These are phyloP conservation scores for Kazachstania taianensis DNA, from an alignment of 805 yeast genomes.

Conservation along the genomic window DNA sequence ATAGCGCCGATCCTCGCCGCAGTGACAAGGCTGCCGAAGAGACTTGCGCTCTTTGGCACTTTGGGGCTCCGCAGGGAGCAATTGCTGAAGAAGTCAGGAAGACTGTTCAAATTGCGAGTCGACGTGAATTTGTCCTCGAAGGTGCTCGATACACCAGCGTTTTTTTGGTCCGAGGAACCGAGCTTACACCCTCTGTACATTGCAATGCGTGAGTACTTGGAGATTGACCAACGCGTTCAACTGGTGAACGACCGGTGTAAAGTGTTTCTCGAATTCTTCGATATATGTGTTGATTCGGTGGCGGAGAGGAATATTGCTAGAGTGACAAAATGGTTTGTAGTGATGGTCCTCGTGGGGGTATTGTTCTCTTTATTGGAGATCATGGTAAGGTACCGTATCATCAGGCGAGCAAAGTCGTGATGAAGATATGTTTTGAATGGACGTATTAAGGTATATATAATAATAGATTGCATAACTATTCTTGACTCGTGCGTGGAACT, in stretches of 20 bases:
- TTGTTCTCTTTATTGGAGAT: constrained; percentile 69
- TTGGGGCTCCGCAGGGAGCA: constrained; percentile 79
- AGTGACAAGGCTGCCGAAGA: constrained; percentile 81
- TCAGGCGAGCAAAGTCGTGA: too few relatives aligned
- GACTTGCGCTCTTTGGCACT: constrained; percentile 81
- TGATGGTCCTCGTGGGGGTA: constrained; percentile 69
- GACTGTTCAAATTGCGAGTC: constrained; percentile 77
- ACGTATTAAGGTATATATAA: too few relatives aligned
- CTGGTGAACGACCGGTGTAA: constrained; percentile 89
- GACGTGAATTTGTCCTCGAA: constrained; percentile 89
- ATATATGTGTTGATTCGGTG: constrained; percentile 84
- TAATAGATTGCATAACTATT: too few relatives aligned
- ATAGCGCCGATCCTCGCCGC: constrained; percentile 76
- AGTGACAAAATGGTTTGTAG: constrained; percentile 81
- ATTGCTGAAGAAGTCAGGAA: constrained; percentile 78
- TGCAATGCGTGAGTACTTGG: constrained; percentile 85
- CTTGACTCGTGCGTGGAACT: too few relatives aligned
- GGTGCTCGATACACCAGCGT: constrained; percentile 89
- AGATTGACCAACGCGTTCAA: constrained; percentile 89
- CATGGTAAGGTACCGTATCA: constrained; percentile 44
- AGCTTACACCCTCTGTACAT: constrained; percentile 84
- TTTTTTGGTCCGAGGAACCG: constrained; percentile 94
- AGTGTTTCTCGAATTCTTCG: constrained; percentile 87
- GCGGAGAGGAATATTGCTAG: constrained; percentile 89
- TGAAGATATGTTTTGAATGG: too few relatives aligned